phyloP scores from a whole-genome alignment of 164 flowering plant species.

The Liquidambar formosana region DNA sequence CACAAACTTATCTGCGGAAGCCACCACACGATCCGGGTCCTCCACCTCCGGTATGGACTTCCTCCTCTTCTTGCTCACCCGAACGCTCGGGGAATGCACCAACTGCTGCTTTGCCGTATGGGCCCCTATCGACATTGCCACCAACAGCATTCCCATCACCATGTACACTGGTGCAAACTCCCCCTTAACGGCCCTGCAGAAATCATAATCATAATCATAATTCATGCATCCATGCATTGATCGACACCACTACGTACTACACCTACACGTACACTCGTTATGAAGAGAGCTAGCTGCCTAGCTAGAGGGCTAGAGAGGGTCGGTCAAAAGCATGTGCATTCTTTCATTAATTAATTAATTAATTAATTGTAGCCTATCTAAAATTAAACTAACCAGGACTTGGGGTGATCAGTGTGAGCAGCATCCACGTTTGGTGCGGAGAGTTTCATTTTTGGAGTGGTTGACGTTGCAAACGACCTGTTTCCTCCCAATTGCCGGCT shows the following conservation, averaged over 20 bases:
- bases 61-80: conserved; percentile 38
- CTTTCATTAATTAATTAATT: too few relatives aligned
- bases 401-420: neutral
- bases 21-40: conserved; percentile 30
- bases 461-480: conserved; percentile 16
- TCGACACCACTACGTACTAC: too few relatives aligned
- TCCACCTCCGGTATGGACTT: conserved; percentile 42
- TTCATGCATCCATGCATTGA: too few relatives aligned
- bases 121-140: conserved; percentile 27
- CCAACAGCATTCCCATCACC: conserved; percentile 25
- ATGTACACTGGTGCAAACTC: conserved; percentile 21
- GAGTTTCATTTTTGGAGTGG: conserved; percentile 11
- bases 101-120: conserved; percentile 50
- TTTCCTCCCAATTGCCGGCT: neutral
- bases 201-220: too few relatives aligned
- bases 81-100: conserved; percentile 33
- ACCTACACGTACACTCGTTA: too few relatives aligned
- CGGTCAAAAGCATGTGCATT: too few relatives aligned
- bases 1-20: conserved; percentile 31
- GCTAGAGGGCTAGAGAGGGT: too few relatives aligned
- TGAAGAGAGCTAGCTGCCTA: too few relatives aligned
- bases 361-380: neutral
- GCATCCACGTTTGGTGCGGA: neutral
- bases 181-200: conserved; percentile 10
- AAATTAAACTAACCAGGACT: neutral